Evolutionary conservation across 371 early-diverging fungal species (phyloP).

Genomic region (Fennellomyces sp.): DNA sequence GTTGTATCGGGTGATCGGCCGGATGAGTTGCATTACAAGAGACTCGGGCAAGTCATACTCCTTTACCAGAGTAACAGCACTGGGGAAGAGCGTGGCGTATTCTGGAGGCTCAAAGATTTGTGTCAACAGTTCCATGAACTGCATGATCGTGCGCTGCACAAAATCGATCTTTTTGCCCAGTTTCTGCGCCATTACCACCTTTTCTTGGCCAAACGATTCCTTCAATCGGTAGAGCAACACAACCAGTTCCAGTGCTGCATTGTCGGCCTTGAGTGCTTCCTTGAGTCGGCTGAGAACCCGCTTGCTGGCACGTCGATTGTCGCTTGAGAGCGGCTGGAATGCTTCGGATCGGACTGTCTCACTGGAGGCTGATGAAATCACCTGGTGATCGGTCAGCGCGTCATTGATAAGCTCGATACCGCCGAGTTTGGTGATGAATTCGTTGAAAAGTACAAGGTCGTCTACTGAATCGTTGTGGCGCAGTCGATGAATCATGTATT

Average conservation of each 20-base stretch:
- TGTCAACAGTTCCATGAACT: constrained; percentile 68
- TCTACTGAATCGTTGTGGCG: constrained; percentile 46
- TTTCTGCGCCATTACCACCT: constrained; percentile 59
- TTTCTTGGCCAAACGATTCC: constrained; percentile 50
- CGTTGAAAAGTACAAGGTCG: constrained; percentile 68
- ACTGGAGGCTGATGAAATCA: constrained; percentile 72
- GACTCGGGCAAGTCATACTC: constrained; percentile 70
- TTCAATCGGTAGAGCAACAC: constrained; percentile 52
- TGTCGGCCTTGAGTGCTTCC: constrained; percentile 59
- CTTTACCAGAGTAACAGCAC: constrained; percentile 54
- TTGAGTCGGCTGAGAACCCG: constrained; percentile 63
- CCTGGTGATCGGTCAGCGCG: constrained; percentile 58
- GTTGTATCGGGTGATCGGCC: constrained; percentile 61
- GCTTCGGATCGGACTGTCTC: constrained; percentile 61
- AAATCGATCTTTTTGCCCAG: constrained; percentile 37
- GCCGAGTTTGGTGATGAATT: constrained; percentile 75
- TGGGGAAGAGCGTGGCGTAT: constrained; percentile 63
- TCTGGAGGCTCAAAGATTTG: constrained; percentile 61
- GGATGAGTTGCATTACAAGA: constrained; percentile 72
- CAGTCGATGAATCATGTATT: constrained; percentile 71
- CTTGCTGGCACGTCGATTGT: constrained; percentile 54
- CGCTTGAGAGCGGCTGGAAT: constrained; percentile 46
- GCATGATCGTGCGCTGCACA: constrained; percentile 62
- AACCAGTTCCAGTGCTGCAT: constrained; percentile 59
- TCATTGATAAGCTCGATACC: constrained; percentile 67